These are phyloP conservation scores for Geum urbanum DNA, from an alignment of 306 rosid genomes.

Conservation along the genomic window DNA sequence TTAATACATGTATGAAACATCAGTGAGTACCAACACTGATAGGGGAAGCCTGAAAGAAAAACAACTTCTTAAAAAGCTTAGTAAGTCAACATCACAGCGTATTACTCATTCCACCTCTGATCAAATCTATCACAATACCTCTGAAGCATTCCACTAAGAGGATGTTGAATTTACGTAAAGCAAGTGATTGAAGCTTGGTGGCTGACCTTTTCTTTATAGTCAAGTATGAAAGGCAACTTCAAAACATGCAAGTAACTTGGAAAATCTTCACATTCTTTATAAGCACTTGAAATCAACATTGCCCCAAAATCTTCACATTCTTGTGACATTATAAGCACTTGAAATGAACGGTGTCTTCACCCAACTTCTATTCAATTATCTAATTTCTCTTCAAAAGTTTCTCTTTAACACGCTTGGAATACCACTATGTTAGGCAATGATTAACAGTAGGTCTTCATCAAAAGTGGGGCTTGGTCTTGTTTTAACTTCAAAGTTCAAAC, in stretches of 20 bases:
- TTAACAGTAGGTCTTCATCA: slow-evolving; percentile 80
- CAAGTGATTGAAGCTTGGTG: slow-evolving; percentile 57
- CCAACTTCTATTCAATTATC: slow-evolving; percentile 30
- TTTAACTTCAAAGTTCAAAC: slow-evolving; percentile 96
- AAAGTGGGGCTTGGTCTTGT: slow-evolving; percentile 93
- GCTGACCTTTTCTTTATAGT: slow-evolving; percentile 69
- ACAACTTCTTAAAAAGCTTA: slow-evolving; percentile 38
- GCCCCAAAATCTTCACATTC: slow-evolving; percentile 38
- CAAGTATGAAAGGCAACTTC: slow-evolving; percentile 73
- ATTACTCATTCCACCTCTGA: slow-evolving; percentile 46
- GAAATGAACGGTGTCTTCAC: slow-evolving; percentile 49
- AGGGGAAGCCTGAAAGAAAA: slow-evolving; percentile 26
- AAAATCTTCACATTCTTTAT: slow-evolving; percentile 74
- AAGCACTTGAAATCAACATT: slow-evolving; percentile 64
- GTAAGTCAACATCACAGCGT: slow-evolving; percentile 39
- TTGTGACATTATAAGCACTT: slow-evolving; percentile 46
- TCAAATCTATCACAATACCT: slow-evolving; percentile 39
- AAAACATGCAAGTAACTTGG: slow-evolving; percentile 69
- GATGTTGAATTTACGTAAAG: slow-evolving; percentile 52
- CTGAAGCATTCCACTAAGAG: slow-evolving; percentile 40
- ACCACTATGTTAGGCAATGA: slow-evolving; percentile 74
- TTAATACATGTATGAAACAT: slow-evolving; percentile 31
- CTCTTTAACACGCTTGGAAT: slow-evolving; percentile 55
- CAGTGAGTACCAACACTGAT: slow-evolving; percentile 25
- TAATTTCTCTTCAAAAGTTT: slow-evolving; percentile 61